A percentile compares a stretch with the other conserved stretches of the same genome.
Conservation (phyloP, 2,329 filamentous ascomycete species). For the Aspergillus melleus region DNA sequence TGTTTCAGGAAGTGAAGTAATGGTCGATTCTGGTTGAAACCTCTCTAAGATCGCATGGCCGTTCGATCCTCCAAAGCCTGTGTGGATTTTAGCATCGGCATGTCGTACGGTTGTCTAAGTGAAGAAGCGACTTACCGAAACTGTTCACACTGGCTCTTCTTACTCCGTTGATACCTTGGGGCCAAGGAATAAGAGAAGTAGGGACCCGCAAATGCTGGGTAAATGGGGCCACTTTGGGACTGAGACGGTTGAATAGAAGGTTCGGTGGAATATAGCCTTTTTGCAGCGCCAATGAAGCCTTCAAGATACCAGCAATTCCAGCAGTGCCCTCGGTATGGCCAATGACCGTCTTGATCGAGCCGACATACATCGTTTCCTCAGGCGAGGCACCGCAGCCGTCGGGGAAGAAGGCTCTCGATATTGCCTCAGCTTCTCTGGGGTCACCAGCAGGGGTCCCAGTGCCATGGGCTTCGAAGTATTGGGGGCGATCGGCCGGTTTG, state of each 20-base stretch:
- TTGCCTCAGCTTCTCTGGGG: slow-evolving; percentile 28
- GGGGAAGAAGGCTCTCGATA: slow-evolving; percentile 22
- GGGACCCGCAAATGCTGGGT: slow-evolving; percentile 6
- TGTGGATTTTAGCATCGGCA: neutral
- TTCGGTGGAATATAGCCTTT: slow-evolving; percentile 29
- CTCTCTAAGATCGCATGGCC: slow-evolving; percentile 38
- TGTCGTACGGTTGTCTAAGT: neutral
- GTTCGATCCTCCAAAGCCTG: slow-evolving; percentile 35
- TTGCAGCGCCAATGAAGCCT: slow-evolving; percentile 10
- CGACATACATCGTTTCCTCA: slow-evolving; percentile 12
- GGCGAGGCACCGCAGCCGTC: neutral
- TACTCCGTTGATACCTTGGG: neutral
- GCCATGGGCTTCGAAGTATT: slow-evolving; percentile 50
- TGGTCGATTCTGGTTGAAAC: neutral
- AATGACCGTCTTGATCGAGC: slow-evolving; percentile 21
- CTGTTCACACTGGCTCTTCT: neutral
- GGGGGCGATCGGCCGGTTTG: slow-evolving; percentile 27
- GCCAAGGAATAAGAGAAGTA: slow-evolving; percentile 2
- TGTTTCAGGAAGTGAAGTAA: neutral
- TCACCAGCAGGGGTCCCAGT: slow-evolving; percentile 41
- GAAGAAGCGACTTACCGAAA: slow-evolving; percentile 41
- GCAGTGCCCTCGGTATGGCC: slow-evolving; percentile 28
- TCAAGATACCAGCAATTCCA: slow-evolving; percentile 27
- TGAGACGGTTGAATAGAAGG: slow-evolving; percentile 29
- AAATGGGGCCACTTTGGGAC: slow-evolving; percentile 21